These are phyloP conservation scores for Gossypium laxum DNA, from an alignment of 441 rosid genomes.

Conservation along the genomic window DNA sequence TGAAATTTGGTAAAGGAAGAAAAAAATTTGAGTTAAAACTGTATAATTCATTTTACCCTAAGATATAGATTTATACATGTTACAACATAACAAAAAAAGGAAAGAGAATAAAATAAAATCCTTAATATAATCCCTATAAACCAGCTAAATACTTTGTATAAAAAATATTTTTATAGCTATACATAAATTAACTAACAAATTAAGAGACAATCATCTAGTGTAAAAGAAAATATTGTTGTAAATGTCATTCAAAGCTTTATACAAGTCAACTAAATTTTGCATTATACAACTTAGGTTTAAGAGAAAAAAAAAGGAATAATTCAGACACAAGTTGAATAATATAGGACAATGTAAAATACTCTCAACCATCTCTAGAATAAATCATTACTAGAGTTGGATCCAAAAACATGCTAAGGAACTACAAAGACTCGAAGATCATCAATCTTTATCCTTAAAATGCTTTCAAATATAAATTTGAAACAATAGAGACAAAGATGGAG, in stretches of 20 bases:
- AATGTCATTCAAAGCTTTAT: background rate
- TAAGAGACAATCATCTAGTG: background rate
- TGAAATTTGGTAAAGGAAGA: no score
- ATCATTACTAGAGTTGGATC: background rate
- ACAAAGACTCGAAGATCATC: background rate
- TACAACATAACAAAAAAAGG: no score
- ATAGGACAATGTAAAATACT: background rate
- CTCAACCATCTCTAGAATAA: background rate
- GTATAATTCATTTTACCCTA: no score
- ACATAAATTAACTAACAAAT: background rate
- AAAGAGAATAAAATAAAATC: no score
- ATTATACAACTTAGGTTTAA: background rate
- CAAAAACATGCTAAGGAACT: background rate
- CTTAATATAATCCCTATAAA: no score
- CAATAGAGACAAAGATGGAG: background rate
- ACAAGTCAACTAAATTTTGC: background rate
- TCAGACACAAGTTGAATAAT: background rate
- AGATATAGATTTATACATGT: no score
- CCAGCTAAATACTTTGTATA: no score
- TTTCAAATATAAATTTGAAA: background rate
- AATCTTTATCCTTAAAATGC: background rate
- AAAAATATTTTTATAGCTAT: no score
- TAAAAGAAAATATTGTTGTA: constrained; percentile 1
- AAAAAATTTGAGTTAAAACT: no score
- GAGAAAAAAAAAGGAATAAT: background rate